Percentiles rank a stretch among this genome's conserved stretches.
Evolutionary conservation across 1,139 yeast genomes (phyloP).

Genomic region (Pichia sp.): DNA sequence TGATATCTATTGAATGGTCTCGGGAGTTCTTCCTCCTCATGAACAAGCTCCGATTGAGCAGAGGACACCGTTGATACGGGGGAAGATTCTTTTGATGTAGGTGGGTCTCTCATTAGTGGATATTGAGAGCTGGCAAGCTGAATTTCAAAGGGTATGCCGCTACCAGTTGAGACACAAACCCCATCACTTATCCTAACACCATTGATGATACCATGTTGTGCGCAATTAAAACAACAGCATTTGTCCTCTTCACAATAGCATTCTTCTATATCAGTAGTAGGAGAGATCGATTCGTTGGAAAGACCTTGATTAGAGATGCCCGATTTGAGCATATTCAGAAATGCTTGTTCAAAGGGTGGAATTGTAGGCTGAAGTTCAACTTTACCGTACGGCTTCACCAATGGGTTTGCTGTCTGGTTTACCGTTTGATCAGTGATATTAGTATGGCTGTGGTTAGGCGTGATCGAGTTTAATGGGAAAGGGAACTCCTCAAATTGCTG

Average conservation of each 20-base stretch:
- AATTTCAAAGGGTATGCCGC: conserved; percentile 10
- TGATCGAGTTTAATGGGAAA: conserved; percentile 10
- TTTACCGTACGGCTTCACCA: conserved; percentile 9
- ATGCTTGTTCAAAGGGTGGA: conserved; percentile 15
- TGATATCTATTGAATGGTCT: no score
- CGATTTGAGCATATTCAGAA: conserved; percentile 4
- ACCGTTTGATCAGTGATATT: neutral
- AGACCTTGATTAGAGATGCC: neutral
- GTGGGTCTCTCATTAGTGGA: no score
- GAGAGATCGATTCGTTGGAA: neutral
- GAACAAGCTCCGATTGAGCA: no score
- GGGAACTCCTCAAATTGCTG: conserved; percentile 14
- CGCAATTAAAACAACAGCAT: conserved; percentile 49
- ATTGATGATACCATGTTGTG: conserved; percentile 45
- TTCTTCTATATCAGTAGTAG: conserved; percentile 13
- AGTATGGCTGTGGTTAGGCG: neutral
- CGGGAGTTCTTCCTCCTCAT: no score
- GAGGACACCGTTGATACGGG: no score
- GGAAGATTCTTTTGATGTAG: no score
- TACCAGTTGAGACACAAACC: conserved; percentile 12
- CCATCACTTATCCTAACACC: conserved; percentile 42
- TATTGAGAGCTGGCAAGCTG: conserved; percentile 8
- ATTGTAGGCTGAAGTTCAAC: conserved; percentile 13
- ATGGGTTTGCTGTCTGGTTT: neutral
- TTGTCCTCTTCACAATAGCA: conserved; percentile 41